phyloP scores from a whole-genome alignment of 2,329 filamentous ascomycete genomes.

The Fusarium oligoseptatum region DNA sequence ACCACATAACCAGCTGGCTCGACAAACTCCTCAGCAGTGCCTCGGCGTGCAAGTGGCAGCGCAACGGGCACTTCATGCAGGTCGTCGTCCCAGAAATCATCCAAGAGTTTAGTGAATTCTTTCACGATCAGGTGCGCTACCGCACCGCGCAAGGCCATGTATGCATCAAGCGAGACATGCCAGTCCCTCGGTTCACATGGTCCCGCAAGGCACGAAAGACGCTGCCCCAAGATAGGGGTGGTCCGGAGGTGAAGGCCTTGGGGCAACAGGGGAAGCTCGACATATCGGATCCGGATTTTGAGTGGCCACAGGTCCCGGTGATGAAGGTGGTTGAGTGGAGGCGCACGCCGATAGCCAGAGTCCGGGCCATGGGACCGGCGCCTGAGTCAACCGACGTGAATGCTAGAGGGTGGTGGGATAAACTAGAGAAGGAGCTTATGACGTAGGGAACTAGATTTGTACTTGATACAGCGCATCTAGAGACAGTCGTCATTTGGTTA shows the following conservation, averaged over 20 bases:
- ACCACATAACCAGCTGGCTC: conserved; percentile 49
- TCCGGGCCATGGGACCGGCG: conserved; percentile 29
- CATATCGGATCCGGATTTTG: conserved; percentile 33
- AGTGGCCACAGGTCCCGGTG: conserved; percentile 40
- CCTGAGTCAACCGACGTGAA: conserved; percentile 36
- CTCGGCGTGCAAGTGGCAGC: conserved; percentile 38
- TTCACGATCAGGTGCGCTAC: conserved; percentile 49
- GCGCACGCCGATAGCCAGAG: conserved; percentile 42
- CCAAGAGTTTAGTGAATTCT: conserved; percentile 52
- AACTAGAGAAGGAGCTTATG: conserved; percentile 49
- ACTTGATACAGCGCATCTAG: conserved; percentile 5
- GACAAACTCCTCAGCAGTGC: conserved; percentile 44
- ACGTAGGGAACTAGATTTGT: conserved; percentile 33
- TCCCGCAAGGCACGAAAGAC: conserved; percentile 38
- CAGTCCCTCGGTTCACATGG: conserved; percentile 42
- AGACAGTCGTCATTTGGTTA: conserved; percentile 7
- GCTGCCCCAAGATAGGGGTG: conserved; percentile 44
- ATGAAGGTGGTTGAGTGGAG: conserved; percentile 45
- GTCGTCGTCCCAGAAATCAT: conserved; percentile 50
- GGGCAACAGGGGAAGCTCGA: conserved; percentile 28
- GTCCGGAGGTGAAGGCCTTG: conserved; percentile 19
- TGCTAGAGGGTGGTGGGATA: conserved; percentile 47
- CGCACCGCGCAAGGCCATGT: conserved; percentile 51
- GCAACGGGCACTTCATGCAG: conserved; percentile 38
- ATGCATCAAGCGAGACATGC: conserved; percentile 41